Evolutionary conservation across 2,329 filamentous ascomycete species (phyloP), one percentile per base, ranked within the genome.

Genomic region (Aureobasidium lini): DNA sequence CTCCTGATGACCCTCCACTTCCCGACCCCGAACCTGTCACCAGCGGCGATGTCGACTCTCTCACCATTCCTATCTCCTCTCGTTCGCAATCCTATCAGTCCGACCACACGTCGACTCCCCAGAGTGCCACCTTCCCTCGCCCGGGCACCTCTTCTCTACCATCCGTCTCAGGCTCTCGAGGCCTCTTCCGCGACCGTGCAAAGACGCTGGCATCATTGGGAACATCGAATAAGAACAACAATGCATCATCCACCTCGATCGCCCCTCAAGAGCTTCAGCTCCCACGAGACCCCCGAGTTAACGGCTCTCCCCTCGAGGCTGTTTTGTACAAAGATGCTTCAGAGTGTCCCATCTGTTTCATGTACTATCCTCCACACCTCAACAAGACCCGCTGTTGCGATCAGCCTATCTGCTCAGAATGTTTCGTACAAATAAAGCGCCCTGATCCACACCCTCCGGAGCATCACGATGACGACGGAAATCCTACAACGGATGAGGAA

Each of bases 361-460:
- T 97, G 57, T 95, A 91, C 66, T 99, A 97, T 66, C 94, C 94
- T 0, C 91, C 91, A 3, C 95, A 95, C 69, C 80, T 99, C 32
- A 99, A 99, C 75, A 88, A 86, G 64, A 99, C 94, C 0, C 82
- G 94, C 65, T 99, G 94, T 71, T 99, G 94, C 72, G 91, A 96
- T 67, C 94, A 99, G 71, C 81, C 89, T 6, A 97, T 99, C 63
- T 99, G 94, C 75, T 97, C 92, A 43, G 94, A 99, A 75, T 99
- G 94, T 72, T 99, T 99, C 68, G 94, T 99, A 4, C 94, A 99
- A 72, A 99, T 99, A 71, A 97, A 96, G 72, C 84, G 94, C 43
- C 86, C 91, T 4, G 93, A 99, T 64, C 92, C 91, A 9, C 90
- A 96, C 71, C 84, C 91, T 40, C 90, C 90, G 1, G 90, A 96